Evolutionary conservation across 768 basidiomycete species (phyloP).

Genomic region (Dacryopinax primogenitus): DNA sequence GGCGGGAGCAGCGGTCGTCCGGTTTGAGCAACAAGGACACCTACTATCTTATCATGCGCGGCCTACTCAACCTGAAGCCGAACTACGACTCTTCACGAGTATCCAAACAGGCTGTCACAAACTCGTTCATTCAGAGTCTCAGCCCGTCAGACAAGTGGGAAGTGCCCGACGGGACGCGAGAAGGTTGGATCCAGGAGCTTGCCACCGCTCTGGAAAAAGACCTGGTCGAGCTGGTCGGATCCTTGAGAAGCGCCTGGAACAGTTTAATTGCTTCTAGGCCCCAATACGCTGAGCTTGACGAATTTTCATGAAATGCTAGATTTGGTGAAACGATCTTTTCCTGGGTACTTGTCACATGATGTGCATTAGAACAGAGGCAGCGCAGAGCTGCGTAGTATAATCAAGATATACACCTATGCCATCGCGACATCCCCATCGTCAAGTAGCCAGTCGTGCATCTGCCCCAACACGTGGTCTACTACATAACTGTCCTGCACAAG

Average conservation of each 20-base stretch:
- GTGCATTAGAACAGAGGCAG: too few species aligned
- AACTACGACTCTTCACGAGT: not conserved
- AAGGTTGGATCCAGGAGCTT: not conserved
- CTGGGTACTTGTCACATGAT: too few species aligned
- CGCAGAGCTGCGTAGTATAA: too few species aligned
- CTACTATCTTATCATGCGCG: not conserved
- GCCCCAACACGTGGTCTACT: constrained; percentile 74
- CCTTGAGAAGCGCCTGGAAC: not conserved
- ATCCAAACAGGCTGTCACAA: not conserved
- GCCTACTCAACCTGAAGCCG: not conserved
- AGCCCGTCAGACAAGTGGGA: not conserved
- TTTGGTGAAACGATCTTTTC: too few species aligned
- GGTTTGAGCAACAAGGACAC: not conserved
- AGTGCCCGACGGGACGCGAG: not conserved
- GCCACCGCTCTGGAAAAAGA: not conserved
- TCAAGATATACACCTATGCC: not conserved
- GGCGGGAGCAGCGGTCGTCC: not conserved
- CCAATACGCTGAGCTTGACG: not conserved
- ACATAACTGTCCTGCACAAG: constrained; percentile 92
- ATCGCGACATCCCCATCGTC: constrained; percentile 9
- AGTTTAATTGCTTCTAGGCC: not conserved
- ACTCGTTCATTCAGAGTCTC: not conserved
- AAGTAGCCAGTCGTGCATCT: constrained; percentile 52
- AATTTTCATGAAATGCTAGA: not conserved
- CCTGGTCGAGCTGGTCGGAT: not conserved